These are phyloP conservation scores for Cryptosporidium sp. DNA, from an alignment of 169 alveolate genomes.

Conservation along the genomic window DNA sequence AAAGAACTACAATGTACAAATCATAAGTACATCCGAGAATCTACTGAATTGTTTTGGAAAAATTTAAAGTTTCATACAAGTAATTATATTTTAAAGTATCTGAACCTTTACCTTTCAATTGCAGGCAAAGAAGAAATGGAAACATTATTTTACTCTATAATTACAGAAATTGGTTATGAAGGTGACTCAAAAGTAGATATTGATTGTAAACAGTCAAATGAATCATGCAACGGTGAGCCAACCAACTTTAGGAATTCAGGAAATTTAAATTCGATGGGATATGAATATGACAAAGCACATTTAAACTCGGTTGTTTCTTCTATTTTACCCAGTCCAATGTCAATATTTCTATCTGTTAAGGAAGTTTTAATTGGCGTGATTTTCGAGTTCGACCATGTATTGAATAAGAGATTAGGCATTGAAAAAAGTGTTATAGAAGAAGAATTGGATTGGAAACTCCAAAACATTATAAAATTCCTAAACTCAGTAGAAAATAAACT, in stretches of 20 bases:
- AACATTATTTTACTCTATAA: constrained; percentile 35
- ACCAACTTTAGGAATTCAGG: not conserved
- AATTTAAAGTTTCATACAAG: constrained; percentile 37
- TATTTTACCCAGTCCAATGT: constrained; percentile 29
- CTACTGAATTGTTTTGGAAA: constrained; percentile 36
- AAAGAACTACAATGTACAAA: constrained; percentile 37
- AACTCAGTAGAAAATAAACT: constrained; percentile 26
- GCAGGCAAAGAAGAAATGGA: constrained; percentile 51
- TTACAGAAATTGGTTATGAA: not conserved
- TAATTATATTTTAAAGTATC: constrained; percentile 40
- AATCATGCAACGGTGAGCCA: not conserved
- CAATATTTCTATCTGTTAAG: constrained; percentile 33
- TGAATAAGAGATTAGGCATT: constrained; percentile 29
- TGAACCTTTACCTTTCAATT: constrained; percentile 50
- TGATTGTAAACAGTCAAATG: not conserved
- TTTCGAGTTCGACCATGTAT: constrained; percentile 59
- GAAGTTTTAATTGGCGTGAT: constrained; percentile 32
- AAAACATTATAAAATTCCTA: constrained; percentile 5
- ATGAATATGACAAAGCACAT: constrained; percentile 26
- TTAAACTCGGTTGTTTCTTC: constrained; percentile 15
- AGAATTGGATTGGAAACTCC: constrained; percentile 50
- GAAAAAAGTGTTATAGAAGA: constrained; percentile 32
- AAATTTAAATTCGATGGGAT: not conserved
- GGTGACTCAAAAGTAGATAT: not conserved
- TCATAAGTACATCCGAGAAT: constrained; percentile 22